Base-by-base conservation (phyloP, 1,284 basidiomycete genomes). In the Vanrija sp. region DNA sequence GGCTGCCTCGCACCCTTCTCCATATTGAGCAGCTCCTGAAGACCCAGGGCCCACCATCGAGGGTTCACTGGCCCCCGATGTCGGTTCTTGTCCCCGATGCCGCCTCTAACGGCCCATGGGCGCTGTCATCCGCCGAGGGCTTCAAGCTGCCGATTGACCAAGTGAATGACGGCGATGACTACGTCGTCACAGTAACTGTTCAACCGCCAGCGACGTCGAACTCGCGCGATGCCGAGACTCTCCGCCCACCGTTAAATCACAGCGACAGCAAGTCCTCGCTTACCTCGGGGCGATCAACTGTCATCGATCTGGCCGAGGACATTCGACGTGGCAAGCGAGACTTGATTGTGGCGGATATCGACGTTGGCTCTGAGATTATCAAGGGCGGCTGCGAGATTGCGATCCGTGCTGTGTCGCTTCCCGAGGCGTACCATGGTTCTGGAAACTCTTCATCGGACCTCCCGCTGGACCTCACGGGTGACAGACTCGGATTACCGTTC, bases 21-120 rank as follows among this genome's bases (percentile, higher is more conserved):
- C 80, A 83, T 0, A 76, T 93, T 37, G 89, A 93, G 66, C 71
- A 80, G 20, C 85, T 83, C 59, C 78, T 90, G 64, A 88, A 85
- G 72, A 77, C 76, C 16, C 49, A 63, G 16, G 59, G 78, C 4
- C 82, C 85, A 1, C 75, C 84, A 41, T 87, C 88, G 15, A 77
- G 84, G 41, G 83, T 83, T 39, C 79, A 87, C 42, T 72, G 86
- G 22, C 89, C 89, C 7, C 74, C 84, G 0, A 69, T 67, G 65
- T 46, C 41, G 3, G 64, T 71, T 1, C 37, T 63, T 4, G 60
- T 64, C 3, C 73, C 71, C 3, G 69, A 73, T 4, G 47, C 60
- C 2, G 41, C 51, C 0, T 51, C 61, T 2, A 51, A 52, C 7
- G 61, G 61, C 0, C 67, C 68, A 1, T 75, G 72, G 71, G 60